Conservation (phyloP, 305 asterid species). For the Solanum hybrid region DNA sequence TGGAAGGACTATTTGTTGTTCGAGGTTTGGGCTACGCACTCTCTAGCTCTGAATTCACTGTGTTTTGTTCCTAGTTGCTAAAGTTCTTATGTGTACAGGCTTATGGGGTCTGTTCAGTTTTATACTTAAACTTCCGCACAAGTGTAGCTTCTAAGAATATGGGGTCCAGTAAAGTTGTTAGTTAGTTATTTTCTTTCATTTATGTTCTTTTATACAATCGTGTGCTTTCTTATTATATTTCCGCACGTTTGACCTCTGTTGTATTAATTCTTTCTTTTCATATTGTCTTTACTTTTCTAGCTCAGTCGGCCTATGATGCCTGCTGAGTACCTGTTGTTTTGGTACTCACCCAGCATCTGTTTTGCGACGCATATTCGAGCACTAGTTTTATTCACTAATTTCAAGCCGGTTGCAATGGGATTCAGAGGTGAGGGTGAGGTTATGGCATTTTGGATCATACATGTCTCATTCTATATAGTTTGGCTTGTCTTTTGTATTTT, state of each 20-base stretch:
- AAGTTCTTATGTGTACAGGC: not conserved
- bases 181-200: not conserved
- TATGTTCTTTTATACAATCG: not conserved
- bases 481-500: not conserved
- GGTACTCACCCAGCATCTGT: not conserved
- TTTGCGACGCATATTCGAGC: not conserved
- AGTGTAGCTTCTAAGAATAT: not conserved
- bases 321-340: not conserved
- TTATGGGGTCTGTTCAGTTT: not conserved
- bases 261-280: not conserved
- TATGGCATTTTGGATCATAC: not conserved
- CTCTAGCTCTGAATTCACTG: not conserved
- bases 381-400: not conserved
- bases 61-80: not conserved
- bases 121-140: not conserved
- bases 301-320: not conserved
- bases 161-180: not conserved
- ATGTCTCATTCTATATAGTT: not conserved
- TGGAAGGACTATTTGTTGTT: not conserved
- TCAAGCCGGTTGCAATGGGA: not conserved
- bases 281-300: not conserved
- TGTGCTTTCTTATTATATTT: not conserved
- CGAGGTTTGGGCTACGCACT: not conserved
- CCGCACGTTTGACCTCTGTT: not conserved
- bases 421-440: not conserved